Base-by-base conservation (phyloP, 2,329 filamentous ascomycete genomes). In the Colletotrichum cuscutae region DNA sequence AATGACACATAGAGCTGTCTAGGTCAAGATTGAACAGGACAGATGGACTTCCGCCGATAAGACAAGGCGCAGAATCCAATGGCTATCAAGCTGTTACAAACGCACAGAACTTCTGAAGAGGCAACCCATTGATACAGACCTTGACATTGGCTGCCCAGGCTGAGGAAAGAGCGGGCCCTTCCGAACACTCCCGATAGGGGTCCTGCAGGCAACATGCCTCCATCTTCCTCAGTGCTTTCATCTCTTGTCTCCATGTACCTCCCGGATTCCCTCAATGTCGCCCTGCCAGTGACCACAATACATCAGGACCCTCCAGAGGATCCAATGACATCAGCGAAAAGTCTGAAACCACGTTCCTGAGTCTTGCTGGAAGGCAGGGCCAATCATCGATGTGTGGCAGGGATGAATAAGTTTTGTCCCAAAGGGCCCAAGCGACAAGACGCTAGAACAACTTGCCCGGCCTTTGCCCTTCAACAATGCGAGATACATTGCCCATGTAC, bases 271-370 rank as follows among this genome's bases (percentile, higher is more conserved):
- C 46, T 49, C 66, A 56, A 56, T 19, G 6, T 42, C 37, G 15
- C 37, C 37, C 15, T 42, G 19, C 5, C 32, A 35, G 32, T 35
- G 32, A 35, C 32, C 37, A 19, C 37, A 6, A 19, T 73, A 71
- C 61, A 65, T 35, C 30, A 32, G 60, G 67, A 71, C 61, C 71
- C 66, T 73, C 71, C 66, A 65, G 65, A 71, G 71, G 70, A 60
- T 73, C 71, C 66, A 71, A 73, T 73, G 71, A 73, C 71, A 73
- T 73, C 71, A 73, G 46, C 19, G 61, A 24, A 19, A 9, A 52
- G 67, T 13, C 70, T 73, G 71, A 71, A 73, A 72, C 70, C 60
- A 61, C 70, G 70, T 72, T 65, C 70, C 70, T 72, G 70, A 72
- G 70, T 72, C 30, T 52, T 49, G 54, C 60, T 65, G 32, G 26